These are phyloP conservation scores for Aspergillus kassunensis DNA, from an alignment of 495 filamentous ascomycete genomes.

Conservation along the genomic window DNA sequence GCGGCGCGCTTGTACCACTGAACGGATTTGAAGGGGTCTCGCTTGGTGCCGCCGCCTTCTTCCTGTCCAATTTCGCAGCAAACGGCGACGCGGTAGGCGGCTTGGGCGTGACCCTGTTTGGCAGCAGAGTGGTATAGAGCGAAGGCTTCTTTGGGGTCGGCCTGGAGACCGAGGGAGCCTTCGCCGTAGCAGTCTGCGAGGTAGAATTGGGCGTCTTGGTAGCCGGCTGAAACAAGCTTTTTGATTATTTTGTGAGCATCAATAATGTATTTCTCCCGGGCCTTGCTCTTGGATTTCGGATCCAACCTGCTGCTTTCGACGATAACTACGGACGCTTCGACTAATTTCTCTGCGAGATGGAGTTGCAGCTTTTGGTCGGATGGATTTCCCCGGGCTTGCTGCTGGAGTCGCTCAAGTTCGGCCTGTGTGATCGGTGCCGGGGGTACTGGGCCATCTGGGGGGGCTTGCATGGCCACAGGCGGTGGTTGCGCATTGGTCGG, in stretches of 20 bases:
- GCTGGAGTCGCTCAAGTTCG: conserved; percentile 72
- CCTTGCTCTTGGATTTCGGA: conserved; percentile 65
- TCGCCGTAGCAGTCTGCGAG: conserved; percentile 86
- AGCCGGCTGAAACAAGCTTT: conserved; percentile 65
- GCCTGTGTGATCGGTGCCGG: conserved; percentile 63
- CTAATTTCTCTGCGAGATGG: conserved; percentile 73
- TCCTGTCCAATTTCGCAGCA: conserved; percentile 97
- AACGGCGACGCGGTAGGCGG: conserved; percentile 91
- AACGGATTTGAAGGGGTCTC: conserved; percentile 87
- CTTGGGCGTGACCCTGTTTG: conserved; percentile 77
- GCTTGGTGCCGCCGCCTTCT: conserved; percentile 84
- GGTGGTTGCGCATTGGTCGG: conserved; percentile 29
- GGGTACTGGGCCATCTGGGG: conserved; percentile 23
- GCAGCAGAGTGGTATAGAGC: conserved; percentile 89
- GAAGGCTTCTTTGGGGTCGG: conserved; percentile 87
- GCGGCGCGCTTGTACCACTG: conserved; percentile 97
- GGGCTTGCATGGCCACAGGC: conserved; percentile 29
- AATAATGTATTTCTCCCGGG: conserved; percentile 75
- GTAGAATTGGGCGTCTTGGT: conserved; percentile 89
- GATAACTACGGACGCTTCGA: conserved; percentile 77
- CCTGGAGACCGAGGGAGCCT: conserved; percentile 63
- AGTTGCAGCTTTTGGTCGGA: conserved; percentile 68
- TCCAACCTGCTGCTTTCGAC: conserved; percentile 69
- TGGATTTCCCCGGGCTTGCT: conserved; percentile 62
- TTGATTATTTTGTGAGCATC: conserved; percentile 90